Percentiles rank a stretch among this genome's conserved stretches.
These are phyloP conservation scores for Solanum piurae DNA, from an alignment of 257 asterid genomes.

Conservation along the genomic window DNA sequence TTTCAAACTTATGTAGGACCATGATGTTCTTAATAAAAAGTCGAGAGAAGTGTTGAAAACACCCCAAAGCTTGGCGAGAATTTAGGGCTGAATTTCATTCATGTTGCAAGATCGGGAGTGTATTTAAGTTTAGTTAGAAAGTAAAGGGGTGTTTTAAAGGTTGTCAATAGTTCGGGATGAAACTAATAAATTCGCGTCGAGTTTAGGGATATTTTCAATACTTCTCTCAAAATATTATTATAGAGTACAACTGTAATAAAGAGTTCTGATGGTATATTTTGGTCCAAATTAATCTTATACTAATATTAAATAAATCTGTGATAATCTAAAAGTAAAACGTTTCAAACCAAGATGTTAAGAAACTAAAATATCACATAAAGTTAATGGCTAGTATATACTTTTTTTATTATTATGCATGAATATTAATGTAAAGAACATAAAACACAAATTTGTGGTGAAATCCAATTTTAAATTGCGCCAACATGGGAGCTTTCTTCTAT, in stretches of 20 bases:
- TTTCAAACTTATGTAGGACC: too few relatives aligned
- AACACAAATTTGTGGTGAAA: not conserved
- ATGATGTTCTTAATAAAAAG: too few relatives aligned
- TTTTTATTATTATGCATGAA: not conserved
- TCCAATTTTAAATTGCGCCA: slow-evolving; percentile 1
- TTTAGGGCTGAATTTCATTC: too few relatives aligned
- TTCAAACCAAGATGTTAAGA: not conserved
- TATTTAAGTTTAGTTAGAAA: too few relatives aligned
- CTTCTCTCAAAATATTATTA: not conserved
- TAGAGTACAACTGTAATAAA: not conserved
- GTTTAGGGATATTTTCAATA: too few relatives aligned
- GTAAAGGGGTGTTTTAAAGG: too few relatives aligned
- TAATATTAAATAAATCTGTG: not conserved
- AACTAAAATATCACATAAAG: not conserved
- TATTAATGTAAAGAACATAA: not conserved
- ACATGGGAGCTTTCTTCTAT: not conserved
- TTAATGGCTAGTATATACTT: not conserved
- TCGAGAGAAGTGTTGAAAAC: too few relatives aligned
- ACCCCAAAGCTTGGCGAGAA: too few relatives aligned
- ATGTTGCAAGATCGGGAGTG: too few relatives aligned
- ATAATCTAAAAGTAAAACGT: not conserved
- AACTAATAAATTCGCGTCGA: too few relatives aligned
- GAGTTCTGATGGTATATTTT: not conserved
- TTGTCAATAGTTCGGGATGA: too few relatives aligned
- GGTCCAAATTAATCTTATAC: not conserved